Evolutionary conservation across 176 grass and related monocot species (phyloP), one percentile per base, ranked within the genome.

Genomic region (Carex cristatella): DNA sequence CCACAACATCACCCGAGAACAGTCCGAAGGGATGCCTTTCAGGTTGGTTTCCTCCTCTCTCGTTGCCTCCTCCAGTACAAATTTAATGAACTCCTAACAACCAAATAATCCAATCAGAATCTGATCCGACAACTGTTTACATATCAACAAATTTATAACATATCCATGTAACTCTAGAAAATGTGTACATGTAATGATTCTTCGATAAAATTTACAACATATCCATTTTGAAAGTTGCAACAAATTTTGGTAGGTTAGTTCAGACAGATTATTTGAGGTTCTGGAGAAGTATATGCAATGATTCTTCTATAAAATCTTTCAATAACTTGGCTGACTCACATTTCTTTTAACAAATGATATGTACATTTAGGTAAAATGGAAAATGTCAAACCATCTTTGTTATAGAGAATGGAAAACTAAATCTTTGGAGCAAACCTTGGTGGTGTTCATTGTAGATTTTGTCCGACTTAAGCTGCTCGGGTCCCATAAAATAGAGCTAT

Each of bases 401-500:
- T 28, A 70, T 10, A 44, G 16, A 70, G 35, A 70, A 42, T 70
- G 68, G 19, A 62, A 67, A 66, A 5, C 27, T 66, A 27, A 33
- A 16, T 12, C 12, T 87, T 32, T 51, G 27, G 8, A 38, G 59
- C 81, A 49, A 84, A 93, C 89, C 88, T 92, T 83, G 46, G 85
- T 86, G 15, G 73, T 84, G 15, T 74, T 87, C 18, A 16, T 61
- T 31, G 83, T 78, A 30, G 94, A 82, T 18, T 77, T 85, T 8
- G 89, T 74, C 1, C 81, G 85, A 32, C 75, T 79, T 81, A 48
- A 85, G 76, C 89, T 86, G 35, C 79, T 83, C 0, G 62, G 89
- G 33, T 94, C 90, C 92, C 94, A 97, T 12, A 97, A 74, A 53
- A 93, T 61, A 8, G 92, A 88, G 64, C 94, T 94, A 42, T 89